Evolutionary conservation across 108 stramenopile genomes (phyloP).

Genomic region (Hondaea fermentalgiana): DNA sequence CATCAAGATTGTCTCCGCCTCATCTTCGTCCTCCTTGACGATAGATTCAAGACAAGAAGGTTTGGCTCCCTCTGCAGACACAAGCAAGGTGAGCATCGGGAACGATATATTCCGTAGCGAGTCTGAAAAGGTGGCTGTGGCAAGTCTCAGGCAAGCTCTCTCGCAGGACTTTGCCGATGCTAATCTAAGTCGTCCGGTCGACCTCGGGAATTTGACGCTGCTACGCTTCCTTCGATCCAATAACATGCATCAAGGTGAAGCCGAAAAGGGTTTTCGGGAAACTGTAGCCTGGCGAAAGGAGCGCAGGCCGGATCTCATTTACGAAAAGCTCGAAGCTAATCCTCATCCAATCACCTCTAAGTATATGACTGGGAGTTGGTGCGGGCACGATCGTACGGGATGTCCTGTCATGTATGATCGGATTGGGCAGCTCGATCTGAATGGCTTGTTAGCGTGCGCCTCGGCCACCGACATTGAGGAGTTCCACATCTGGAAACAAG

Average conservation of each 20-base stretch:
- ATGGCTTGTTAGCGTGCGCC: not conserved
- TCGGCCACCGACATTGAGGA: not conserved
- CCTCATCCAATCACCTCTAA: not conserved
- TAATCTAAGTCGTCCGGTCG: not conserved
- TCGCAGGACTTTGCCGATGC: not conserved
- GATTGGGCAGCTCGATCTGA: not conserved
- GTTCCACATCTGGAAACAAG: not conserved
- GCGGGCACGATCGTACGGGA: not conserved
- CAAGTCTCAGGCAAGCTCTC: not conserved
- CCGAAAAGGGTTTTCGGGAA: not conserved
- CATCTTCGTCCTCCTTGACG: too few relatives aligned
- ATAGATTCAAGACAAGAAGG: too few relatives aligned
- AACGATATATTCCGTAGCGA: not conserved
- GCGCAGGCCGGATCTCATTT: not conserved
- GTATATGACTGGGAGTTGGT: conserved; percentile 9
- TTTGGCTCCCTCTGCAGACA: too few relatives aligned
- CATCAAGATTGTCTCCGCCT: too few relatives aligned
- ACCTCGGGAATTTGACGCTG: not conserved
- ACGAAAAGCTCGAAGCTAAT: not conserved
- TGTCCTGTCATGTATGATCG: not conserved
- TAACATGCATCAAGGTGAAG: not conserved
- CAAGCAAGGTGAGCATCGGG: too few relatives aligned
- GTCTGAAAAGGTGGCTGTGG: not conserved
- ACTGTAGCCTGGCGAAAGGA: not conserved
- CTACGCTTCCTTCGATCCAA: not conserved